Evolutionary conservation across 139 green algal species (phyloP).

Genomic region (Microglena sp.): DNA sequence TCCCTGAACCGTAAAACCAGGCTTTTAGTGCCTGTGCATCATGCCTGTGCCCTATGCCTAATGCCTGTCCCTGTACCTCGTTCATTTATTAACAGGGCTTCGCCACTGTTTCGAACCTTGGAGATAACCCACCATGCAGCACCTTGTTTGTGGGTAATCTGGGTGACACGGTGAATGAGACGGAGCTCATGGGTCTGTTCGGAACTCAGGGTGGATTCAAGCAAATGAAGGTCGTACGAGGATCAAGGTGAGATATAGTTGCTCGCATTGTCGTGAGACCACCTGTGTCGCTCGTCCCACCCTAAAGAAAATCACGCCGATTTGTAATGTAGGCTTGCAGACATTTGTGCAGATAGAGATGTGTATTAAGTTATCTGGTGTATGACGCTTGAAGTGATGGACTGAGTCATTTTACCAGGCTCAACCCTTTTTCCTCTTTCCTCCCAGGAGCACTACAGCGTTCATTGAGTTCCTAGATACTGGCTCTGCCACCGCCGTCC

Average conservation of each 20-base stretch:
- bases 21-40: no score
- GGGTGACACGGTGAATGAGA: slow-evolving; percentile 31
- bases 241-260: slow-evolving; percentile 7
- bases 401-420: background rate
- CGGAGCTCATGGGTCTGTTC: slow-evolving; percentile 36
- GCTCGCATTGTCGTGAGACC: background rate
- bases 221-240: slow-evolving; percentile 75
- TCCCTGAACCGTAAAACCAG: no score
- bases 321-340: background rate
- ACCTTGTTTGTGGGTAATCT: slow-evolving; percentile 91
- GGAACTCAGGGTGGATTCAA: slow-evolving; percentile 37
- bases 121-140: slow-evolving; percentile 90
- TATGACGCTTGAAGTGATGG: background rate
- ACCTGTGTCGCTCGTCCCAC: background rate
- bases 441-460: background rate
- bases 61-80: no score
- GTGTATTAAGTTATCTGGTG: background rate
- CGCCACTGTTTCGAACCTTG: slow-evolving; percentile 57
- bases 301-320: background rate
- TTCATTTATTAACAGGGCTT: slow-evolving; percentile 24
- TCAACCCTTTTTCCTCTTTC: background rate
- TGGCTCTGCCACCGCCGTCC: slow-evolving; percentile 49
- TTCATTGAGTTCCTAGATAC: background rate
- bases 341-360: background rate
- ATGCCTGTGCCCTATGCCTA: no score